Conservation (phyloP, 2,329 filamentous ascomycete genomes). For the Didymella arachidicola region DNA sequence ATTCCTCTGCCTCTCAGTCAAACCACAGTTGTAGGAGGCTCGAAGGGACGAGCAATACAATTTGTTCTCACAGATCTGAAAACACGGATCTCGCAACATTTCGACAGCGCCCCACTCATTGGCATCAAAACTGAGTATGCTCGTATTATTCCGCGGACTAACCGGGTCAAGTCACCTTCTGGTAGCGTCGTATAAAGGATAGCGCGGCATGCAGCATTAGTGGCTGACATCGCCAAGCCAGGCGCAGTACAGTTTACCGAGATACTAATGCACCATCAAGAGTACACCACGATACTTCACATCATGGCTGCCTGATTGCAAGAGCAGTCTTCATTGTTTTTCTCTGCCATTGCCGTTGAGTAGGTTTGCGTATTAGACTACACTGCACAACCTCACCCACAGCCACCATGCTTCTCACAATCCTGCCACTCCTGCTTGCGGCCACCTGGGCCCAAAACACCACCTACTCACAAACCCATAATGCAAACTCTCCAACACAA, state of each 20-base stretch:
- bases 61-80: no score
- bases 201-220: constrained; percentile 10
- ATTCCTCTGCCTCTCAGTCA: no score
- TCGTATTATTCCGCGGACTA: not conserved
- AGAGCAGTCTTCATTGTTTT: not conserved
- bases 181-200: not conserved
- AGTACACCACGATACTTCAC: not conserved
- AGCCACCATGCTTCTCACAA: constrained; percentile 6
- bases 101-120: not conserved
- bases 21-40: no score
- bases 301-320: not conserved
- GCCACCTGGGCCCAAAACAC: constrained; percentile 6
- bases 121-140: not conserved
- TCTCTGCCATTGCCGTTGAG: no score
- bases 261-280: not conserved
- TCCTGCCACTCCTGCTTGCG: constrained; percentile 4
- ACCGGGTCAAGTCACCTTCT: not conserved
- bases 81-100: no score
- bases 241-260: constrained; percentile 12
- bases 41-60: no score
- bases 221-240: constrained; percentile 16
- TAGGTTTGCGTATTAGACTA: not conserved
- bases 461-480: not conserved
- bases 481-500: not conserved
- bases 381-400: not conserved